These are phyloP conservation scores for Panicum miliaceum DNA, from an alignment of 176 grass and related monocot species.

Conservation along the genomic window DNA sequence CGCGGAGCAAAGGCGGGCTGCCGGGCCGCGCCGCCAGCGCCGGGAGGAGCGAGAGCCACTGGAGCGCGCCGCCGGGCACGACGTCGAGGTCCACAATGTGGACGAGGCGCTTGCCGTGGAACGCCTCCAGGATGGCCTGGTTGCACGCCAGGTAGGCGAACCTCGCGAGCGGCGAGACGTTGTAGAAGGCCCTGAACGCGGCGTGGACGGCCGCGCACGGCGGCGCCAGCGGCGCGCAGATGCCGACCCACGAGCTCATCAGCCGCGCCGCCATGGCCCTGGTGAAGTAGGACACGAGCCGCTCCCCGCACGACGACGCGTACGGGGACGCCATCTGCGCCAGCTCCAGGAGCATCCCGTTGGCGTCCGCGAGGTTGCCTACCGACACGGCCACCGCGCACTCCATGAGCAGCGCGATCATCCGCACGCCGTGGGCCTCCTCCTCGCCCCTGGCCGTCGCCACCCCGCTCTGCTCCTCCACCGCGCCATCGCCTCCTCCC, in stretches of 20 bases:
- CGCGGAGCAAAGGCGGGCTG: constrained; percentile 44
- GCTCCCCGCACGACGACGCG: constrained; percentile 58
- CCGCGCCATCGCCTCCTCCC: constrained; percentile 1
- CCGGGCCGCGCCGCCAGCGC: constrained; percentile 46
- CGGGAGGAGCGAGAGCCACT: constrained; percentile 64
- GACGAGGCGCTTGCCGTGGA: constrained; percentile 40
- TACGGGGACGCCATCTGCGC: constrained; percentile 65
- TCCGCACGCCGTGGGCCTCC: constrained; percentile 50
- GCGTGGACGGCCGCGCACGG: constrained; percentile 44
- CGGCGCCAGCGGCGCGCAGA: constrained; percentile 31
- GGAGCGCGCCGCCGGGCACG: constrained; percentile 58
- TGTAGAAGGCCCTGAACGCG: constrained; percentile 62
- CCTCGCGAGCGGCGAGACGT: constrained; percentile 49
- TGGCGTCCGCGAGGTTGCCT: constrained; percentile 56
- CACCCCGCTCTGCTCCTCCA: constrained; percentile 20
- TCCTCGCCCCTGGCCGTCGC: constrained; percentile 11
- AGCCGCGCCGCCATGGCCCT: constrained; percentile 54
- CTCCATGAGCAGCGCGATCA: constrained; percentile 66
- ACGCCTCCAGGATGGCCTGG: constrained; percentile 51
- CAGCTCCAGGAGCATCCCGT: constrained; percentile 57
- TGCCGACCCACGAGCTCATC: constrained; percentile 60
- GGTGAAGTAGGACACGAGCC: constrained; percentile 71
- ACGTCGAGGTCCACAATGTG: constrained; percentile 67
- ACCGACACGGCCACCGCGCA: constrained; percentile 58
- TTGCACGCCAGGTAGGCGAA: constrained; percentile 54